These are phyloP conservation scores for Echria macrotheca DNA, from an alignment of 495 filamentous ascomycete genomes.

Conservation along the genomic window DNA sequence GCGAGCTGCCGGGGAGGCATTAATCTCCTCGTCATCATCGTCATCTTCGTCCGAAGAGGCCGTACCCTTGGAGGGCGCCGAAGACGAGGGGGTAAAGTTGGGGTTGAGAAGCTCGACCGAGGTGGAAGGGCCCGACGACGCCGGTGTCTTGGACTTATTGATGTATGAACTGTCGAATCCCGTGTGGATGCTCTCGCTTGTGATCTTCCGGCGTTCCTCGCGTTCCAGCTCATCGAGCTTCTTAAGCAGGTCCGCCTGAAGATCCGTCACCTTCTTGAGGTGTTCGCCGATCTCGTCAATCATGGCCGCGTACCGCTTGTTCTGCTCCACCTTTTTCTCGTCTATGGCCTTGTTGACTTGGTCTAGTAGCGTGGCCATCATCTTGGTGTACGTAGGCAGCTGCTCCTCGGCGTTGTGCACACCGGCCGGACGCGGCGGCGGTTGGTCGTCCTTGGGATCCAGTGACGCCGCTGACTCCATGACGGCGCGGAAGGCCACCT, in stretches of 20 bases:
- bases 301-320: conserved; percentile 65
- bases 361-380: conserved; percentile 89
- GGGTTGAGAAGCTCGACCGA: conserved; percentile 79
- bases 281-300: conserved; percentile 70
- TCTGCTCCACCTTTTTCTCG: conserved; percentile 49
- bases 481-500: conserved; percentile 79
- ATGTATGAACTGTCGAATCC: conserved; percentile 84
- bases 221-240: conserved; percentile 79
- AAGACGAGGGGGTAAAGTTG: conserved; percentile 30
- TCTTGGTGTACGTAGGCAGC: conserved; percentile 82
- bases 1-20: conserved; percentile 68
- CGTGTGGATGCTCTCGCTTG: conserved; percentile 84
- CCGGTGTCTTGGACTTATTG: conserved; percentile 47
- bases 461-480: conserved; percentile 60
- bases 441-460: conserved; percentile 67
- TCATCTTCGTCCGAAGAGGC: conserved; percentile 38
- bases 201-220: conserved; percentile 86
- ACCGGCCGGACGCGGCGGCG: conserved; percentile 64
- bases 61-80: conserved; percentile 2
- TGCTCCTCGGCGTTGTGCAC: conserved; percentile 68
- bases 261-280: conserved; percentile 63
- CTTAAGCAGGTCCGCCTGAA: conserved; percentile 66
- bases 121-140: conserved; percentile 36
- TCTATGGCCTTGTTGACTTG: conserved; percentile 89
- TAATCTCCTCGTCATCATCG: conserved; percentile 66